phyloP scores from a whole-genome alignment of 2,329 filamentous ascomycete species.

The Colletotrichum musicola region DNA sequence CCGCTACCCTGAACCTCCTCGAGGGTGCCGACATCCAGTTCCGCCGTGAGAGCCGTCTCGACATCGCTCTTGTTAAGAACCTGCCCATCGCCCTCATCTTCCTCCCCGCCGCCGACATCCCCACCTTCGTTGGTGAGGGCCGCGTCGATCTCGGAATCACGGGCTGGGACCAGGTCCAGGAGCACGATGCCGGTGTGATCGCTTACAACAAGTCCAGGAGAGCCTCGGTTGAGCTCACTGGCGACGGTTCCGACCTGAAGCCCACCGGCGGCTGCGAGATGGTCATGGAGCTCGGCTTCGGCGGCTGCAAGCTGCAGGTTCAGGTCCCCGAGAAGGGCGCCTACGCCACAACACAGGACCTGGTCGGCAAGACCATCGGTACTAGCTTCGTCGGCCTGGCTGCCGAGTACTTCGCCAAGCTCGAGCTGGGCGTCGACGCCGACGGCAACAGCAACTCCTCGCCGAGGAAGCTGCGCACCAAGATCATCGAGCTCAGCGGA shows the following conservation, averaged over 20 bases:
- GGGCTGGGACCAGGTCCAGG: conserved; percentile 90
- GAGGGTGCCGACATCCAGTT: conserved; percentile 97
- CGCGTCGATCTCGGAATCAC: conserved; percentile 95
- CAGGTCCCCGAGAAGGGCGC: conserved; percentile 90
- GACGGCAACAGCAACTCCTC: conserved; percentile 50
- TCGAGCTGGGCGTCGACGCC: conserved; percentile 72
- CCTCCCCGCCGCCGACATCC: conserved; percentile 96
- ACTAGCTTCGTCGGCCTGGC: conserved; percentile 94
- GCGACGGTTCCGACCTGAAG: conserved; percentile 58
- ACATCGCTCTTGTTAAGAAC: conserved; percentile 98
- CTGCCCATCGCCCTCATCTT: conserved; percentile 95
- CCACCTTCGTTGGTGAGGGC: conserved; percentile 96
- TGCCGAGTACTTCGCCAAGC: conserved; percentile 82
- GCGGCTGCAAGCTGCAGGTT: conserved; percentile 93
- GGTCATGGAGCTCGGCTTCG: conserved; percentile 91
- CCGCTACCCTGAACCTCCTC: conserved; percentile 89
- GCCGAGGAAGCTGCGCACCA: conserved; percentile 76
- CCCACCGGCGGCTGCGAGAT: conserved; percentile 81
- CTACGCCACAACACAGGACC: conserved; percentile 76
- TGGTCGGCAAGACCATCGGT: conserved; percentile 93
- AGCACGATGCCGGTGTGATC: conserved; percentile 80
- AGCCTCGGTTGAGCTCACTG: conserved; percentile 59
- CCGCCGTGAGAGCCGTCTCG: conserved; percentile 91
- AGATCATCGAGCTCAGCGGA: conserved; percentile 93
- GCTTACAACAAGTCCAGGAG: conserved; percentile 61